Conservation (phyloP, 2,329 filamentous ascomycete species). For the Xylariaceae sp. region DNA sequence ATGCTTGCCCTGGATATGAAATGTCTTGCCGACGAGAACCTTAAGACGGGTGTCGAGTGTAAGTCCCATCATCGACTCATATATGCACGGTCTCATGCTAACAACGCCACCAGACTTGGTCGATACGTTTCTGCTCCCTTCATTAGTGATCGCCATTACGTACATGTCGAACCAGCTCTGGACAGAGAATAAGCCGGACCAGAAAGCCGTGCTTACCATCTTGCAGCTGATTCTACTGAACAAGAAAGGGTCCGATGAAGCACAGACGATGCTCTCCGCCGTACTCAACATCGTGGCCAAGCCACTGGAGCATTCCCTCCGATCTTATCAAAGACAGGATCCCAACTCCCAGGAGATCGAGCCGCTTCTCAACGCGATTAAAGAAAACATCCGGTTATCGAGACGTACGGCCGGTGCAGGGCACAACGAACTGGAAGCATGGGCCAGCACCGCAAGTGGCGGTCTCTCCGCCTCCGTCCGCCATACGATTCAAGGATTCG, state of each 20-base stretch:
- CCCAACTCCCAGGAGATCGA: slow-evolving; percentile 65
- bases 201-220: slow-evolving; percentile 64
- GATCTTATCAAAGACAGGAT: slow-evolving; percentile 60
- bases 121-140: slow-evolving; percentile 75
- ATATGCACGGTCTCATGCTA: slow-evolving; percentile 18
- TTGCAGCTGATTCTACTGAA: slow-evolving; percentile 68
- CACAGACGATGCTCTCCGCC: slow-evolving; percentile 62
- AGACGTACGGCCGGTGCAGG: slow-evolving; percentile 59
- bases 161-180: slow-evolving; percentile 69
- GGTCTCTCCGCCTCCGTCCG: slow-evolving; percentile 56
- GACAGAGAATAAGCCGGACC: slow-evolving; percentile 55
- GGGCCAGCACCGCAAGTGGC: slow-evolving; percentile 52
- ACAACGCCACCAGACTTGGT: slow-evolving; percentile 54
- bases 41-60: slow-evolving; percentile 75
- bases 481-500: slow-evolving; percentile 56
- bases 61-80: slow-evolving; percentile 30
- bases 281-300: slow-evolving; percentile 68
- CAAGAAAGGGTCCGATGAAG: slow-evolving; percentile 65
- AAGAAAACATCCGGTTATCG: slow-evolving; percentile 51
- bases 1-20: slow-evolving; percentile 63
- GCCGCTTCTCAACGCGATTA: slow-evolving; percentile 61
- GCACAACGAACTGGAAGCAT: slow-evolving; percentile 62
- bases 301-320: slow-evolving; percentile 61
- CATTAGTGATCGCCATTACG: slow-evolving; percentile 65
- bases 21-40: slow-evolving; percentile 60